Evolutionary conservation across 2,329 filamentous ascomycete species (phyloP), one percentile per base, ranked within the genome.

Genomic region (Beauveria bassiana): DNA sequence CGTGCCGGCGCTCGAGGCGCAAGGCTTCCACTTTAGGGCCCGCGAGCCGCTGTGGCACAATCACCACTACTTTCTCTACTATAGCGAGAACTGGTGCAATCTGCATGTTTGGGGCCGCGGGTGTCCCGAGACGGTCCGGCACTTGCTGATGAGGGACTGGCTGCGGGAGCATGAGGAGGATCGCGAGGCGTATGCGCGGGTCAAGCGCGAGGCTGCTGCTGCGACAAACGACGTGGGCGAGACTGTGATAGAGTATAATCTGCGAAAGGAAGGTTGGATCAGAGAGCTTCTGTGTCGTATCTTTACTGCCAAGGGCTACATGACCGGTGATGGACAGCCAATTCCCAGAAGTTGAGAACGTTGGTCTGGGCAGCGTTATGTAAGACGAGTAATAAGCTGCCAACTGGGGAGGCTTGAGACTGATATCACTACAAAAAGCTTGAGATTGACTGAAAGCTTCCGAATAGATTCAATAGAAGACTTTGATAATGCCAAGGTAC

Each of bases 91-190:
- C 2, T 67, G 68, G 22, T 70, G 70, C 22, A 79, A 80, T 65
- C 51, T 80, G 40, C 78, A 80, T 65, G 75, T 80, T 26, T 80
- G 71, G 62, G 73, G 75, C 2, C 73, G 71, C 10, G 70, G 71
- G 5, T 72, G 68, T 49, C 67, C 73, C 6, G 77, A 78, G 64
- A 65, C 72, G 5, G 68, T 68, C 28, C 67, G 76, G 1, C 78
- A 79, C 64, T 64, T 66, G 16, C 71, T 78, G 22, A 76, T 80
- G 66, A 68, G 75, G 22, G 75, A 79, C 40, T 78, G 75, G 74
- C 66, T 80, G 51, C 64, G 59, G 14, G 63, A 65, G 59, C 64
- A 72, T 47, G 65, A 68, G 8, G 73, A 70, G 9, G 78, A 79
- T 63, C 64, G 68, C 60, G 66, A 73, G 14, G 55, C 71, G 34